Evolutionary conservation across 352 stramenopile genomes (phyloP), one percentile per base, ranked within the genome.

Genomic region (Phytophthora quininea): DNA sequence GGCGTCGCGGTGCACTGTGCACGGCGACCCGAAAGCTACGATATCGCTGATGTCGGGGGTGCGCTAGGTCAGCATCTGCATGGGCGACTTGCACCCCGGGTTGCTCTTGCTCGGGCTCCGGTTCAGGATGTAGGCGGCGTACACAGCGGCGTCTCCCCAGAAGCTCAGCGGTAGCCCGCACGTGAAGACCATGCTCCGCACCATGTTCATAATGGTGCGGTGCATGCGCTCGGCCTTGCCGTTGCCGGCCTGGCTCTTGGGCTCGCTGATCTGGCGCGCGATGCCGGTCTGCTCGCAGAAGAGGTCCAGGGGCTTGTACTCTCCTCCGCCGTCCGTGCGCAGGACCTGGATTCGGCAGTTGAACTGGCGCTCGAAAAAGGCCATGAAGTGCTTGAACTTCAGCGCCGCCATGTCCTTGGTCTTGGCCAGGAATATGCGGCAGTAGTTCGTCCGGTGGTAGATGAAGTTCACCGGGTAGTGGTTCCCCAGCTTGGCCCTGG

Each of bases 201-300:
- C 54, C 55, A 77, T 71, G 55, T 75, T 73, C 56, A 73, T 67
- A 9, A 78, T 68, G 4, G 62, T 77, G 3, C 64, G 42, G 35
- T 82, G 74, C 61, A 79, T 77, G 3, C 67, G 32, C 43, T 79
- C 70, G 1, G 55, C 62, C 50, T 79, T 73, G 3, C 63, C 67
- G 53, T 77, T 77, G 8, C 47, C 48, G 3, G 62, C 54, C 43
- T 64, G 38, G 38, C 71, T 79, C 0, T 51, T 27, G 0, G 62
- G 49, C 19, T 73, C 66, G 3, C 54, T 62, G 1, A 60, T 30
- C 4, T 79, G 71, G 0, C 71, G 14, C 2, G 50, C 58, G 1
- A 79, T 58, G 12, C 66, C 71, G 0, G 31, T 62, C 14, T 61
- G 0, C 2, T 46, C 24, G 37, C 67, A 74, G 46, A 76, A 73